A percentile compares a stretch with the other conserved stretches of the same genome.
These are phyloP conservation scores for Heliamphora pulchella DNA, from an alignment of 179 eudicot species.

Conservation along the genomic window DNA sequence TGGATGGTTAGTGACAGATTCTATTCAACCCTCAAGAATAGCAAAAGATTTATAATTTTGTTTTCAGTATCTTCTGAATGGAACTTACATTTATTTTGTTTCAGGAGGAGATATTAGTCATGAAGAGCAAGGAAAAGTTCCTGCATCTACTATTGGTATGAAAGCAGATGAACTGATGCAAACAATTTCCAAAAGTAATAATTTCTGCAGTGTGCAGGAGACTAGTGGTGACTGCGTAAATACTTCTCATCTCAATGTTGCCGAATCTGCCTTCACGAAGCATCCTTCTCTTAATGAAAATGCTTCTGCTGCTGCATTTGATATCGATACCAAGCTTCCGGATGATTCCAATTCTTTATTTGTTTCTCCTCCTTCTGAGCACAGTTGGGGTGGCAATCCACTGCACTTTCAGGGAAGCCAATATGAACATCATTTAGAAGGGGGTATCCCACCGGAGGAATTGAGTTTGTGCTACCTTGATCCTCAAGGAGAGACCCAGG, in stretches of 20 bases:
- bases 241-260: conserved; percentile 29
- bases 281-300: conserved; percentile 26
- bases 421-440: conserved; percentile 28
- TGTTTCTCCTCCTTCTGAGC: conserved; percentile 35
- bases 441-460: conserved; percentile 61
- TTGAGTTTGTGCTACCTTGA: conserved; percentile 68
- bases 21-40: not conserved
- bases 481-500: conserved; percentile 96
- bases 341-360: conserved; percentile 46
- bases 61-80: conserved; percentile 15
- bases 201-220: conserved; percentile 21
- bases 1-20: conserved; percentile 21
- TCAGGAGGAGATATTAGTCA: conserved; percentile 27
- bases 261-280: conserved; percentile 27
- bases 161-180: conserved; percentile 24
- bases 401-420: conserved; percentile 32
- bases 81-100: conserved; percentile 5
- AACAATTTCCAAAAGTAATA: conserved; percentile 7
- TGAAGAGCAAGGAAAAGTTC: conserved; percentile 26
- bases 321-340: conserved; percentile 33
- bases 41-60: not conserved
- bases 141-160: conserved; percentile 14
- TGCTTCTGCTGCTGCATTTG: conserved; percentile 29
- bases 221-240: conserved; percentile 23
- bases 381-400: conserved; percentile 29